Base-by-base conservation (phyloP, 2,329 filamentous ascomycete genomes). In the Aspergillus fumigatus region DNA sequence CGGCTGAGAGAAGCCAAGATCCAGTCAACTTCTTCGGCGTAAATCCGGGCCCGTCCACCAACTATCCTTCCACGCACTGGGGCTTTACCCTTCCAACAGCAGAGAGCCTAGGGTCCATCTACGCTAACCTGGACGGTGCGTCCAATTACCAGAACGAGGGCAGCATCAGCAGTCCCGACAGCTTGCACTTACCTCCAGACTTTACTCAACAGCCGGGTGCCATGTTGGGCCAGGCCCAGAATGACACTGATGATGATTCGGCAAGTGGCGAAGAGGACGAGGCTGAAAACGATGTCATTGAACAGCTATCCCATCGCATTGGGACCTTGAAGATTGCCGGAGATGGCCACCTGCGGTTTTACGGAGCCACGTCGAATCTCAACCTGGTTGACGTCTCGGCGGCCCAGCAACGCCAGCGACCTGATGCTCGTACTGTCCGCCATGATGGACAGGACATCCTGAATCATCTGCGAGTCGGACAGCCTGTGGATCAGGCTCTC, bases 361-460 rank as follows among this genome's bases (percentile, higher is more conserved):
- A 76, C 48, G 77, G 77, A 10, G 70, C 77, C 2, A 77, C 77
- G 0, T 77, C 76, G 4, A 78, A 79, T 41, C 66, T 77, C 17
- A 77, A 75, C 50, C 54, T 78, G 25, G 67, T 78, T 1, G 73
- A 77, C 57, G 71, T 73, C 11, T 71, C 69, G 29, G 70, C 70
- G 10, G 70, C 69, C 26, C 66, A 70, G 49, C 68, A 70, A 52
- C 63, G 71, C 21, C 67, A 69, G 43, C 67, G 67, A 41, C 70
- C 69, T n/a, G 72, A 75, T 64, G 70, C 71, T 17, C 71, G 72
- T 2, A 73, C 70, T 4, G 70, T 75, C 17, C 70, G 72, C 7
- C 67, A 71, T 50, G 73, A 73, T 65, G 74, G 71, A 14, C 73
- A 74, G 50, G 73, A 70, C 59, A 75, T 72, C 10, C 59, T 79